Evolutionary conservation across 306 rosid species (phyloP), one percentile per base, ranked within the genome.

Genomic region (Quercus mongolica): DNA sequence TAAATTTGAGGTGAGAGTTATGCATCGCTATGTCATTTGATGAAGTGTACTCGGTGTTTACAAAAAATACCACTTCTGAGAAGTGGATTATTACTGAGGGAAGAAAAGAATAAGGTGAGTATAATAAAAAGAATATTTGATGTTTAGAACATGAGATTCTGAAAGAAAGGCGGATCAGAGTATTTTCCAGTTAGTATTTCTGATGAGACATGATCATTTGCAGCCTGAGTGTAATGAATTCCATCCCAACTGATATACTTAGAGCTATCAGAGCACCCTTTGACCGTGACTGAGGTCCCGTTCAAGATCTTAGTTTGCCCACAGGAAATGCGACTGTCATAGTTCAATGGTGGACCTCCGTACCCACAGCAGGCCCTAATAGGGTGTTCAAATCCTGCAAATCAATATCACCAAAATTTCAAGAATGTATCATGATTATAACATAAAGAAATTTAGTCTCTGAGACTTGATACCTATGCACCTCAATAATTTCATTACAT

Each of bases 301-400:
- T 94, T 92, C 31, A 92, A 64, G 20, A 74, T 83, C 88, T 85
- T 91, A 7, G 98, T 90, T 65, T 90, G 88, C 25, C 97, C 97
- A 56, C 97, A 94, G 18, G 63, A 11, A 71, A 92, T 77, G 56
- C 89, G 80, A 54, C 83, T 87, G 80, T 92, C 89, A 46, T 86
- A 91, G 86, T 92, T 94, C 79, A 92, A 69, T 5, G 94, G 97
- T 28, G 97, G 91, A 71, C 98, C 98, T 83, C 98, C 98, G 74
- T 75, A 84, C 21, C 98, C 98, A 79, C 98, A 94, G 80, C 97
- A 94, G 77, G 90, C 93, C 97, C 87, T 91, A n/a, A 92, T 88
- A 46, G 95, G 92, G 62, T 94, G 90, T 76, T 84, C 88, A 87
- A 92, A 92, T 62, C 97, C 98, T 92, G 87, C 80, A 87, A 38